phyloP scores from a whole-genome alignment of 495 filamentous ascomycete species.

The Penicillium argentinense region DNA sequence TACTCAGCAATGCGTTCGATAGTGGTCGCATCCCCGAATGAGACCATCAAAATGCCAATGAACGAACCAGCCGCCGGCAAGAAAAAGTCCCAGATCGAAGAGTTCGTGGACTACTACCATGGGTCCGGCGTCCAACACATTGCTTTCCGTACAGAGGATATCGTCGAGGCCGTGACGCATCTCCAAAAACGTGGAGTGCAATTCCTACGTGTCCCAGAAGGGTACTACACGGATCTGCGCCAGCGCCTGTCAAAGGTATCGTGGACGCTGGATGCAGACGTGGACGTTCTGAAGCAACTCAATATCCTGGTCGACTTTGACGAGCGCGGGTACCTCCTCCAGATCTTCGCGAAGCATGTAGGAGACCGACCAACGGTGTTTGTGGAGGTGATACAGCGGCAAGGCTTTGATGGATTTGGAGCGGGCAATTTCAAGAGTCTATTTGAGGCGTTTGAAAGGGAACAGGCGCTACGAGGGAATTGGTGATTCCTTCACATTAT shows the following conservation, averaged over 20 bases:
- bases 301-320: constrained; percentile 85
- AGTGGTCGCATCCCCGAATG: constrained; percentile 72
- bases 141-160: constrained; percentile 71
- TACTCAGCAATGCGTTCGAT: constrained; percentile 76
- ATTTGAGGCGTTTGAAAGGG: constrained; percentile 84
- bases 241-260: constrained; percentile 50
- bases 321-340: constrained; percentile 74
- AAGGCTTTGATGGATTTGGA: constrained; percentile 79
- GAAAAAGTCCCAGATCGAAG: constrained; percentile 78
- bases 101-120: constrained; percentile 73
- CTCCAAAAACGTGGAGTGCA: constrained; percentile 69
- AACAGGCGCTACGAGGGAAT: constrained; percentile 56
- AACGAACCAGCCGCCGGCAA: constrained; percentile 81
- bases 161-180: constrained; percentile 61
- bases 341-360: constrained; percentile 80
- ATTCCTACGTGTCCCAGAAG: constrained; percentile 72
- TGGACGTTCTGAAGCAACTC: constrained; percentile 62
- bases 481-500: constrained; percentile 10
- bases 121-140: constrained; percentile 83
- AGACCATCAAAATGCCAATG: constrained; percentile 84
- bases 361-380: constrained; percentile 86
- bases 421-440: constrained; percentile 85
- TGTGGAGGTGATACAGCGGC: constrained; percentile 79
- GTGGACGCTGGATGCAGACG: constrained; percentile 60
- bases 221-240: constrained; percentile 69